Percentiles rank a stretch among this genome's conserved stretches.
These are phyloP conservation scores for Leccinum obscurum DNA, from an alignment of 768 basidiomycete genomes.

Conservation along the genomic window DNA sequence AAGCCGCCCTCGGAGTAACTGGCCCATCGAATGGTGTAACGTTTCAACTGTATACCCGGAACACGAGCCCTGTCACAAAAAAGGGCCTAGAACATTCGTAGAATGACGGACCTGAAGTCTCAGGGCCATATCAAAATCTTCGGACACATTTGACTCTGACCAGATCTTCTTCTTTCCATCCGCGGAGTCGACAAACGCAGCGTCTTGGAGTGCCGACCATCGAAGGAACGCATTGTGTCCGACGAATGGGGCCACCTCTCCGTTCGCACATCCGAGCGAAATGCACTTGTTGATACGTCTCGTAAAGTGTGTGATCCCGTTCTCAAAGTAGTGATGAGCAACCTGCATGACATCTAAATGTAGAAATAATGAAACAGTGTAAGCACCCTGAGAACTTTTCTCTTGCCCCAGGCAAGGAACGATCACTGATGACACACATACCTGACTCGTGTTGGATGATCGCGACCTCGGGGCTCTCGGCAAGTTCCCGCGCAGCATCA, in stretches of 20 bases:
- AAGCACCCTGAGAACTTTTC: not conserved
- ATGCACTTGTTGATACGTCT: conserved; percentile 84
- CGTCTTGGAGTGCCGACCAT: conserved; percentile 89
- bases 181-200: conserved; percentile 61
- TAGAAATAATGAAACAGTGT: not conserved
- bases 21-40: conserved; percentile 54
- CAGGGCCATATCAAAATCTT: conserved; percentile 71
- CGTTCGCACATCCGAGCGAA: conserved; percentile 76
- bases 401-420: conserved; percentile 22
- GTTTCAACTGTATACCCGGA: conserved; percentile 16
- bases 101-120: conserved; percentile 42
- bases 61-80: not conserved
- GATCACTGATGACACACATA: conserved; percentile 29
- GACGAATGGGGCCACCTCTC: conserved; percentile 76
- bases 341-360: conserved; percentile 83
- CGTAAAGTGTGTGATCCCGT: conserved; percentile 88
- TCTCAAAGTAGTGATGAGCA: conserved; percentile 87
- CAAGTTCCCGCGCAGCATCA: conserved; percentile 84
- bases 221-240: conserved; percentile 89
- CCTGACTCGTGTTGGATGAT: conserved; percentile 92
- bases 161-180: conserved; percentile 68
- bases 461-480: conserved; percentile 58
- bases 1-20: conserved; percentile 85
- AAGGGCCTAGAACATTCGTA: not conserved
- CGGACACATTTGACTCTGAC: conserved; percentile 67